These are phyloP conservation scores for Ensete glaucum DNA, from an alignment of 176 grass and related monocot species.

Conservation along the genomic window DNA sequence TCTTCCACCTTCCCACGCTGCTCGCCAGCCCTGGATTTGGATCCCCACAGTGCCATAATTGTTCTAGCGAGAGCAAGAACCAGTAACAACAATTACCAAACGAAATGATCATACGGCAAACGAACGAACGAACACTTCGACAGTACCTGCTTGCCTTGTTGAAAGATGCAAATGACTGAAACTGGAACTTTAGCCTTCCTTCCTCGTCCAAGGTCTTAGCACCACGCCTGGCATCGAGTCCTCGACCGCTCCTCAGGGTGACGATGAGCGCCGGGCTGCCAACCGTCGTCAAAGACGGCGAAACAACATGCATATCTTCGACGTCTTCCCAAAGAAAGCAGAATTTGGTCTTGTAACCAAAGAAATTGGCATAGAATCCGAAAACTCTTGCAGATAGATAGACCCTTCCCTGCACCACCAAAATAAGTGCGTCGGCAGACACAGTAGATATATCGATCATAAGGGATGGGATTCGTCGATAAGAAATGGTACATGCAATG, in stretches of 20 bases:
- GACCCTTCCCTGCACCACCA: constrained; percentile 47
- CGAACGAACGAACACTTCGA: background rate
- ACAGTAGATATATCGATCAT: background rate
- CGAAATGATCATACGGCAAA: no score
- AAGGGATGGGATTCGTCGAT: background rate
- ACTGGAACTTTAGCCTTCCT: constrained; percentile 78
- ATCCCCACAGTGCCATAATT: constrained; percentile 71
- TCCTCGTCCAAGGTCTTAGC: constrained; percentile 70
- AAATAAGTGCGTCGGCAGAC: background rate
- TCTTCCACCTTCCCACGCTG: constrained; percentile 51
- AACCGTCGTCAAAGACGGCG: constrained; percentile 58
- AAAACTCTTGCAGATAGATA: constrained; percentile 76
- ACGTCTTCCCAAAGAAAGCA: constrained; percentile 91
- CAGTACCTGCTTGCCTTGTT: constrained; percentile 49
- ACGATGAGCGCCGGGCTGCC: constrained; percentile 51
- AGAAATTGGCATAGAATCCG: constrained; percentile 77
- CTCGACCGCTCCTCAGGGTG: constrained; percentile 50
- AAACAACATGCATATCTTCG: constrained; percentile 51
- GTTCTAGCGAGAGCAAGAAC: constrained; percentile 27
- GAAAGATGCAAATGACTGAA: constrained; percentile 84
- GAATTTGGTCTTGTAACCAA: constrained; percentile 90
- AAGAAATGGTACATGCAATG: constrained; percentile 44
- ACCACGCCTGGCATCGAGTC: constrained; percentile 54
- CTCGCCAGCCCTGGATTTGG: constrained; percentile 44
- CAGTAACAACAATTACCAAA: background rate